These are phyloP conservation scores for Chlorella vulgaris DNA, from an alignment of 139 green algal species.

Conservation along the genomic window DNA sequence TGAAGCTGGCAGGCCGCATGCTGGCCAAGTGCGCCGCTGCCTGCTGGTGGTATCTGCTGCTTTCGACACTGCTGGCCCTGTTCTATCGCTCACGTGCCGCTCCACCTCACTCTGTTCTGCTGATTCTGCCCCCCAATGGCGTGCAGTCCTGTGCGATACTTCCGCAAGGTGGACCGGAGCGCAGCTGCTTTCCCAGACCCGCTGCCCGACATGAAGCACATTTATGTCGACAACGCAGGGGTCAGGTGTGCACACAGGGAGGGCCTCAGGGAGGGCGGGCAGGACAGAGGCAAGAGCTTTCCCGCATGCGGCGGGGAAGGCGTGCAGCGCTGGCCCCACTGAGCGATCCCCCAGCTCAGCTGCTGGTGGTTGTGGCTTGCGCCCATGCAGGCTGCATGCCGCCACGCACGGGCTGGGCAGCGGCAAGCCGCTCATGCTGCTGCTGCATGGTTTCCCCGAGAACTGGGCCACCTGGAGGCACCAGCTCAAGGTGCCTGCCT, in stretches of 20 bases:
- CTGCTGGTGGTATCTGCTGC: neutral
- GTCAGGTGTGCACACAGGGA: slow-evolving; percentile 4
- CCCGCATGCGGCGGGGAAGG: too few species aligned
- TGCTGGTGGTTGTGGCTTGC: neutral
- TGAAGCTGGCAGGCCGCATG: neutral
- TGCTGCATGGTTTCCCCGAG: slow-evolving; percentile 76
- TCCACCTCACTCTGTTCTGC: neutral
- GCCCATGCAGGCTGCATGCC: slow-evolving; percentile 3
- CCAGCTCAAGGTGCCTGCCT: slow-evolving; percentile 29
- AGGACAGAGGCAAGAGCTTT: too few species aligned
- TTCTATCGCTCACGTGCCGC: neutral
- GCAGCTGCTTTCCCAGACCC: slow-evolving; percentile 1
- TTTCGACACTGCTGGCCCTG: too few species aligned
- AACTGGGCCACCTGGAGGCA: slow-evolving; percentile 46
- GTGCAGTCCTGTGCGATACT: slow-evolving; percentile 20
- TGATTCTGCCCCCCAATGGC: neutral
- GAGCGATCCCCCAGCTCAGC: too few species aligned
- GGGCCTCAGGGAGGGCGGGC: neutral
- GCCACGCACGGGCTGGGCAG: slow-evolving; percentile 22
- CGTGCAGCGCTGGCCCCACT: too few species aligned
- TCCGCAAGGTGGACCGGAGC: slow-evolving; percentile 5
- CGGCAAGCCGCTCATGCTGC: slow-evolving; percentile 61
- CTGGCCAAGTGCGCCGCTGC: slow-evolving; percentile 1
- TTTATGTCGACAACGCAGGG: neutral
- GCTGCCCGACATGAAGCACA: slow-evolving; percentile 11